Evolutionary conservation across 805 yeast genomes (phyloP), one percentile per base, ranked within the genome.

Genomic region (Naumovozyma baii): DNA sequence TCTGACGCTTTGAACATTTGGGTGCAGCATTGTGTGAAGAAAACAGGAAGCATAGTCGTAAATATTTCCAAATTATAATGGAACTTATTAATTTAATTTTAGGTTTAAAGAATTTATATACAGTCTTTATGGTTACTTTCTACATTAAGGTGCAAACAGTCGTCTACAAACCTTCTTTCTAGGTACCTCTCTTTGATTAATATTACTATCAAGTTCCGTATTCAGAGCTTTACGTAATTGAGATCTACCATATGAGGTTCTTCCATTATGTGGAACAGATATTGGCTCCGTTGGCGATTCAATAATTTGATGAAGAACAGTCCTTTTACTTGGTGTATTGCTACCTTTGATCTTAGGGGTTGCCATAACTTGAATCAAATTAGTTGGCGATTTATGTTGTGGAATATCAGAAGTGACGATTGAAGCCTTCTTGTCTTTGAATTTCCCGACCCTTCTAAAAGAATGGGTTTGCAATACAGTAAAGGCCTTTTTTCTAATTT

Each of bases 81-180:
- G n/a, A n/a, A n/a, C n/a, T n/a, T n/a, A n/a, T n/a, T n/a, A n/a
- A n/a, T n/a, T n/a, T n/a, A n/a, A n/a, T n/a, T n/a, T n/a, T n/a
- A n/a, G n/a, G n/a, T n/a, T n/a, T n/a, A n/a, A n/a, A n/a, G n/a
- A n/a, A n/a, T n/a, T n/a, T n/a, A n/a, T n/a, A n/a, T n/a, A n/a
- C n/a, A n/a, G n/a, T n/a, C n/a, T n/a, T n/a, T n/a, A n/a, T n/a
- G n/a, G n/a, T n/a, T n/a, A n/a, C n/a, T n/a, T n/a, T n/a, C n/a
- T n/a, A n/a, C n/a, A n/a, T 25, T 46, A 48, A 10, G 67, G 67
- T 7, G 64, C 67, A 47, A 65, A 65, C 15, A 66, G 42, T 16
- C 64, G 50, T 47, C 70, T 54, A 40, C 59, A 55, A 3, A 61
- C 66, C 18, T 42, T 47, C 31, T 50, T 56, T 26, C 37, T 48